Conservation (phyloP, 306 rosid species). For the Pterocarpus macrocarpus region DNA sequence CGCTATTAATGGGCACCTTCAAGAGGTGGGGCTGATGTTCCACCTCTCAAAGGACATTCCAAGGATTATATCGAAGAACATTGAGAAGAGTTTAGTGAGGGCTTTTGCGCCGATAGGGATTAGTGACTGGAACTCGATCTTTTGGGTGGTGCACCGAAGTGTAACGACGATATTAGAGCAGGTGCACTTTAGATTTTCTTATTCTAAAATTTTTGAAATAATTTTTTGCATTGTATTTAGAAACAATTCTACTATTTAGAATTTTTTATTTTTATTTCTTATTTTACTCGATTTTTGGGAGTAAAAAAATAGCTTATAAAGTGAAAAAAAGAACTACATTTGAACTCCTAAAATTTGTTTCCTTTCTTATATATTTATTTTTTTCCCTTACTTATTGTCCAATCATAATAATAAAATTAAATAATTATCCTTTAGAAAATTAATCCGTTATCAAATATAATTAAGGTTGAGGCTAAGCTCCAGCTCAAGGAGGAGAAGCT, state of each 20-base stretch:
- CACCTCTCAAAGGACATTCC: slow-evolving; percentile 68
- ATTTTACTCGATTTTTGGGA: no score
- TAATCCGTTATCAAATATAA: not conserved
- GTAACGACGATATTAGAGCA: slow-evolving; percentile 73
- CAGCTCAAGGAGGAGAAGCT: slow-evolving; percentile 57
- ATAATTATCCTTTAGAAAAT: no score
- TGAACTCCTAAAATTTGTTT: no score
- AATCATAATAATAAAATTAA: no score
- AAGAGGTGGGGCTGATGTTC: slow-evolving; percentile 68
- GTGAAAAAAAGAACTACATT: no score
- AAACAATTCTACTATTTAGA: no score
- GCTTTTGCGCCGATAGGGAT: slow-evolving; percentile 64
- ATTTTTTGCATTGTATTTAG: no score
- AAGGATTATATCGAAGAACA: slow-evolving; percentile 64
- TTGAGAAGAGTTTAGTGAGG: slow-evolving; percentile 62
- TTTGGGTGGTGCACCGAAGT: slow-evolving; percentile 75
- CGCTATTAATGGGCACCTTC: slow-evolving; percentile 64
- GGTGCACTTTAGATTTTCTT: not conserved
- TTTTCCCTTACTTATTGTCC: no score
- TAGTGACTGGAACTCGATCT: slow-evolving; percentile 66
- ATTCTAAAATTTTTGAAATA: no score
- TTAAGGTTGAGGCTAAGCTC: slow-evolving; percentile 60
- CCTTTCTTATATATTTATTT: no score
- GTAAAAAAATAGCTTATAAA: no score
- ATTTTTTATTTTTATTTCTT: no score